A percentile compares a stretch with the other conserved stretches of the same genome.
phyloP scores from a whole-genome alignment of 495 filamentous ascomycete genomes.

The Aspergillus ellipticus region DNA sequence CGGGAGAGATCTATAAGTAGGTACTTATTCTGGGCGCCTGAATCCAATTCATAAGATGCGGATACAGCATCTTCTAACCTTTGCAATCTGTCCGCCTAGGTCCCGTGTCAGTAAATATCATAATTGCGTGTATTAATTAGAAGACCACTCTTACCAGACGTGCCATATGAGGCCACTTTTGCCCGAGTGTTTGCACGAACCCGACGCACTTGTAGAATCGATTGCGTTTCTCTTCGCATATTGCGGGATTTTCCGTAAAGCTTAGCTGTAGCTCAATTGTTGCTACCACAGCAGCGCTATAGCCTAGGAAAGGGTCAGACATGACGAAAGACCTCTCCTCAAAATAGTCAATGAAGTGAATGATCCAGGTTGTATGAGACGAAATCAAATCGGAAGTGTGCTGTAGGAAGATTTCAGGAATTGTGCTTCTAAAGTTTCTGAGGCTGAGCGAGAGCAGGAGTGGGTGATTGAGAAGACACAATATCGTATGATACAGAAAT shows the following conservation, averaged over 20 bases:
- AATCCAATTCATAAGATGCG: conserved; percentile 40
- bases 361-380: conserved; percentile 46
- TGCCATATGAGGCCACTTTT: conserved; percentile 46
- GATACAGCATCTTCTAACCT: conserved; percentile 44
- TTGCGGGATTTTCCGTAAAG: conserved; percentile 35
- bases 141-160: conserved; percentile 31
- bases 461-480: conserved; percentile 48
- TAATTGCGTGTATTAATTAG: neutral
- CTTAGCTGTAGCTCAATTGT: conserved; percentile 50
- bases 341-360: conserved; percentile 46
- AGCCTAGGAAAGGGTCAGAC: conserved; percentile 46
- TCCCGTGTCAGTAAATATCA: neutral
- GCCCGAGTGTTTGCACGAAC: conserved; percentile 40
- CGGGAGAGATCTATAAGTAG: conserved; percentile 46
- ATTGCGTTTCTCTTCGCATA: conserved; percentile 40
- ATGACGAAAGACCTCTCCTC: conserved; percentile 40
- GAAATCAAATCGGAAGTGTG: conserved; percentile 46
- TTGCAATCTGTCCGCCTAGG: conserved; percentile 40
- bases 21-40: conserved; percentile 38
- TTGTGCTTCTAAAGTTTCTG: conserved; percentile 42
- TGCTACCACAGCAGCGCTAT: conserved; percentile 46
- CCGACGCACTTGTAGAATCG: conserved; percentile 43
- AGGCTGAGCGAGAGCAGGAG: conserved; percentile 43
- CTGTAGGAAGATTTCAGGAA: conserved; percentile 49
- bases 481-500: conserved; percentile 47